Percentiles rank a stretch among this genome's conserved stretches.
These are phyloP conservation scores for Abortiporus biennis DNA, from an alignment of 1,284 basidiomycete species.

Conservation along the genomic window DNA sequence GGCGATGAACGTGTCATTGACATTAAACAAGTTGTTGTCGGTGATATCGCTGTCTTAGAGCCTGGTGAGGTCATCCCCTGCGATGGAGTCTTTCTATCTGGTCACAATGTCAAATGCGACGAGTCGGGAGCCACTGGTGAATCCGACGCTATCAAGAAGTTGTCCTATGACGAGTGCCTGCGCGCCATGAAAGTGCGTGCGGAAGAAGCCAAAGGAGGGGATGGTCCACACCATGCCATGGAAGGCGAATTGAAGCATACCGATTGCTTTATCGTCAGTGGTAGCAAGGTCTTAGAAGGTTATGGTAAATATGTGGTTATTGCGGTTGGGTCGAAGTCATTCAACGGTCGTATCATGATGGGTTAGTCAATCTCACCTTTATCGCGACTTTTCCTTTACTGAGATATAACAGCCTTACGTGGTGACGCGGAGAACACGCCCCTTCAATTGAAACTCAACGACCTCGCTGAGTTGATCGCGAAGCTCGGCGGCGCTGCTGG, in stretches of 20 bases:
- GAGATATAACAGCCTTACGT: slow-evolving; percentile 54
- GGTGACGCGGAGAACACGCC: slow-evolving; percentile 85
- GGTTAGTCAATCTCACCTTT: slow-evolving; percentile 41
- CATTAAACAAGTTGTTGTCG: slow-evolving; percentile 89
- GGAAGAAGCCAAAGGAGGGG: slow-evolving; percentile 23
- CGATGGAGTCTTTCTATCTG: slow-evolving; percentile 90
- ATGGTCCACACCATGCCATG: slow-evolving; percentile 17
- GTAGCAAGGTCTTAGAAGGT: slow-evolving; percentile 94
- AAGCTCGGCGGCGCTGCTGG: slow-evolving; percentile 85
- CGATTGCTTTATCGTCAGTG: slow-evolving; percentile 92
- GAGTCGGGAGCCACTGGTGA: slow-evolving; percentile 97
- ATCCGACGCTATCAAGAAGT: slow-evolving; percentile 91
- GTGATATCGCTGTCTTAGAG: slow-evolving; percentile 88
- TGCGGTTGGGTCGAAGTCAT: slow-evolving; percentile 87
- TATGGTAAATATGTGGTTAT: slow-evolving; percentile 92
- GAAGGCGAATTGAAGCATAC: slow-evolving; percentile 48
- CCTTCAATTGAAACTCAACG: slow-evolving; percentile 90
- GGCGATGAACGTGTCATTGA: slow-evolving; percentile 80
- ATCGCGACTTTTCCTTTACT: slow-evolving; percentile 7
- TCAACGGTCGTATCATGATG: slow-evolving; percentile 97
- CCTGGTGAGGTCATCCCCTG: slow-evolving; percentile 95
- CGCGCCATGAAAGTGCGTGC: slow-evolving; percentile 17
- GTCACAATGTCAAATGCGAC: slow-evolving; percentile 94
- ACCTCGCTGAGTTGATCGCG: slow-evolving; percentile 90
- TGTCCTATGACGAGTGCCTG: slow-evolving; percentile 74